These are phyloP conservation scores for Bassia scoparia DNA, from an alignment of 148 eudicot species.

Conservation along the genomic window DNA sequence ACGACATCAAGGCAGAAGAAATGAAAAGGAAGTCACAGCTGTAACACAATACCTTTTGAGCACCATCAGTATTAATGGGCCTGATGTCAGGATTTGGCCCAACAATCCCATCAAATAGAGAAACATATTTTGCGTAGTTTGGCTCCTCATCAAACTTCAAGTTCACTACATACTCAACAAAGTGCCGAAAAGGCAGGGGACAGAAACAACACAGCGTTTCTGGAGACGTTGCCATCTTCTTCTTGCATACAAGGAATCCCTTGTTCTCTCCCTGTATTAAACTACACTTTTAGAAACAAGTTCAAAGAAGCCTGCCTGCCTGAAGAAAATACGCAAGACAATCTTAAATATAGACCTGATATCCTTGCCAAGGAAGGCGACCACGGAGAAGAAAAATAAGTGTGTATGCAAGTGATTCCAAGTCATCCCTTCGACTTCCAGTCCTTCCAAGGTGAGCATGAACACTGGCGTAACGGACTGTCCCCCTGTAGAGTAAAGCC, in stretches of 20 bases:
- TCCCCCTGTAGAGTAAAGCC: conserved; percentile 56
- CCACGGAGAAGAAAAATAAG: conserved; percentile 91
- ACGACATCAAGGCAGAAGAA: neutral
- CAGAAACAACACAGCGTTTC: conserved; percentile 74
- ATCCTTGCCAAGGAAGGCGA: conserved; percentile 96
- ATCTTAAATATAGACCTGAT: conserved; percentile 40
- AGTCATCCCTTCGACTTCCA: conserved; percentile 90
- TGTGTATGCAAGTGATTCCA: conserved; percentile 93
- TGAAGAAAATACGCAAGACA: neutral
- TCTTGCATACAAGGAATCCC: conserved; percentile 88
- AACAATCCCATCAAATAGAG: conserved; percentile 89
- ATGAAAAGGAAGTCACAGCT: neutral
- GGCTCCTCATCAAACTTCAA: conserved; percentile 94
- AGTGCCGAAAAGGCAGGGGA: conserved; percentile 72
- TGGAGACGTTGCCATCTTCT: conserved; percentile 95
- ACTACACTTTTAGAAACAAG: conserved; percentile 10
- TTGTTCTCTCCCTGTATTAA: conserved; percentile 80
- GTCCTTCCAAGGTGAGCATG: conserved; percentile 98
- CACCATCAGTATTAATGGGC: conserved; percentile 97
- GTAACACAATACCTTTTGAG: conserved; percentile 80
- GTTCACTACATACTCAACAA: conserved; percentile 83
- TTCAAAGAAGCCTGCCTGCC: neutral
- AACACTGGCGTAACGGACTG: conserved; percentile 94
- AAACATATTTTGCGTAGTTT: conserved; percentile 77
- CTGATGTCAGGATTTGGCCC: conserved; percentile 90